Base-by-base conservation (phyloP, 225 moss, liverwort and hornwort species). In the Polytrichum commune region DNA sequence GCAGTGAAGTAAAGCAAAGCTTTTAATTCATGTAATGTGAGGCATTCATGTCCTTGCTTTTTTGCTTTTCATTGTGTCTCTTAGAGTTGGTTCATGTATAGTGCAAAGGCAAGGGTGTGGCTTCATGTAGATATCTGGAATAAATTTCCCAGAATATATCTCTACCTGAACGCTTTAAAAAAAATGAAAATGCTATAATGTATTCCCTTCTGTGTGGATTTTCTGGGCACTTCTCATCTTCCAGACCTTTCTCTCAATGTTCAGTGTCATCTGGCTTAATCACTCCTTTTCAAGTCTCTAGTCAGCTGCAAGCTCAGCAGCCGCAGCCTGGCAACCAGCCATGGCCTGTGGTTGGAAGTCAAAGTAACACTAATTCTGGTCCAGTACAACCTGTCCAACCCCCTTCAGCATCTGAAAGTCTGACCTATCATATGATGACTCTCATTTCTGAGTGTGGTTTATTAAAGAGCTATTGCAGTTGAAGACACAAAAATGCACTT, bases 221-320 rank as follows among this genome's bases (percentile, higher is more conserved):
- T 77, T 53, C 62, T 76, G 65, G 83, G 92, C 92, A 97, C 90
- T 93, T 89, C 81, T 74, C 86, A 27, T 86, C 92, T 54, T 65
- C 92, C 61, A 62, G 86, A 57, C 87, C 90, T 69, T 93, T 88
- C 60, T 81, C 92, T 60, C 95, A 95, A 85, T 82, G 83, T 72
- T 91, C 93, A 25, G 75, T 77, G 77, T 86, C 91, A 46, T 98
- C 81, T 79, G 90, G 91, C 65, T 80, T 95, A 83, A 87, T 82
- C 67, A 76, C 87, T 67, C 74, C 91, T 19, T 93, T 82, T 65
- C 98, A 90, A 77, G 88, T 85, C 70, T 69, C 85, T 30, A 79
- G 81, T 82, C 98, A 86, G 78, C 80, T 83, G 30, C 85, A 80
- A 53, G 70, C 70, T 75, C 92, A 93, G 64, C 85, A 86, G 60